phyloP scores from a whole-genome alignment of 495 filamentous ascomycete species.

The Amphirosellinia nigrospora region DNA sequence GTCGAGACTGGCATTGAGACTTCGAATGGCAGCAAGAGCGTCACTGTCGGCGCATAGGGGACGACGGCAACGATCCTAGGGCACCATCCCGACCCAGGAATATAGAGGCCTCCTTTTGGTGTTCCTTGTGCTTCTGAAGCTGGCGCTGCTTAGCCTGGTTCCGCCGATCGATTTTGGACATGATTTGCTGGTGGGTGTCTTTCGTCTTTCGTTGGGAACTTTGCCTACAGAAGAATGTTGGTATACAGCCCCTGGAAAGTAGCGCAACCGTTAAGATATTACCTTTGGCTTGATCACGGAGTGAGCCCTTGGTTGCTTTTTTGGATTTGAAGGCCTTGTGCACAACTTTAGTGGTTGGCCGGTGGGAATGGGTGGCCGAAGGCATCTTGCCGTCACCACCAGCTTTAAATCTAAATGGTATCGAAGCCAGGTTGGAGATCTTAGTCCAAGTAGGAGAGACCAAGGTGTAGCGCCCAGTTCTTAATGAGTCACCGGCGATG shows the following conservation, averaged over 20 bases:
- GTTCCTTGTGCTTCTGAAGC: constrained; percentile 78
- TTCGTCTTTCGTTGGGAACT: constrained; percentile 64
- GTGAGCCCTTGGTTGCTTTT: constrained; percentile 83
- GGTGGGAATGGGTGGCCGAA: constrained; percentile 76
- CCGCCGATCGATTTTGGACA: constrained; percentile 93
- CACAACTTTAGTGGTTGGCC: constrained; percentile 82
- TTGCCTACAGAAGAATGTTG: constrained; percentile 42
- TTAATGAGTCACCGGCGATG: constrained; percentile 13
- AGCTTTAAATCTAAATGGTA: constrained; percentile 88
- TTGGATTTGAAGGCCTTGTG: constrained; percentile 92
- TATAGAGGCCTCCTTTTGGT: constrained; percentile 73
- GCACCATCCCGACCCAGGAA: constrained; percentile 86
- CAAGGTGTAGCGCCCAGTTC: not conserved
- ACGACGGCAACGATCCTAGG: constrained; percentile 89
- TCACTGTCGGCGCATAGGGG: constrained; percentile 78
- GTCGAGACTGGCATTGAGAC: constrained; percentile 80
- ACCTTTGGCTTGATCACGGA: constrained; percentile 87
- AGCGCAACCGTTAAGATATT: constrained; percentile 26
- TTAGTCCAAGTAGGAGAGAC: not conserved
- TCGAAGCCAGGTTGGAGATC: constrained; percentile 61
- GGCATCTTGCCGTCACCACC: constrained; percentile 72
- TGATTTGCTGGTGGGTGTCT: constrained; percentile 94
- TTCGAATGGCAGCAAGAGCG: constrained; percentile 65
- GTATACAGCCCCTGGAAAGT: not conserved
- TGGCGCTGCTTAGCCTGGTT: constrained; percentile 92